A percentile compares a stretch with the other conserved stretches of the same genome.
phyloP scores from a whole-genome alignment of 1,284 basidiomycete species.

The Microbotryomycetes sp. region DNA sequence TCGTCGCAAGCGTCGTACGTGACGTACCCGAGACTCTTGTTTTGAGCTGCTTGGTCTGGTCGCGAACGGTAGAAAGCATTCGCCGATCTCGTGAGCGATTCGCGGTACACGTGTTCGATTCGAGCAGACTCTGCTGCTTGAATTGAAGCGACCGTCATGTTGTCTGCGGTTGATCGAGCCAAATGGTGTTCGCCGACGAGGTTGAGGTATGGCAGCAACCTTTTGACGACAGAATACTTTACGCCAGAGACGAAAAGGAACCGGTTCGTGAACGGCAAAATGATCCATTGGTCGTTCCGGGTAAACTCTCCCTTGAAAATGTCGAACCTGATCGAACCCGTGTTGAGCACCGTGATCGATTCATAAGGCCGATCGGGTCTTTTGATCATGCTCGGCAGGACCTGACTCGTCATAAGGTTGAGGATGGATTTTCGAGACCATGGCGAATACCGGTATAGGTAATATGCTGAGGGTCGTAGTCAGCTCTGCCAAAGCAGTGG shows the following conservation, averaged over 20 bases:
- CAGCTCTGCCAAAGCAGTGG: neutral
- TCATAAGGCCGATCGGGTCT: constrained; percentile 12
- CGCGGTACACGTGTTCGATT: constrained; percentile 11
- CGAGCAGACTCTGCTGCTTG: neutral
- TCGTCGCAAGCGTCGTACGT: constrained; percentile 33
- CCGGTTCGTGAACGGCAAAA: constrained; percentile 28
- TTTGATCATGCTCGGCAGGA: constrained; percentile 23
- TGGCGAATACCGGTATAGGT: constrained; percentile 27
- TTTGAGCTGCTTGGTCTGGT: neutral
- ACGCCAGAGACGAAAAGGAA: constrained; percentile 26
- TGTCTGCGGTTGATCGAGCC: neutral
- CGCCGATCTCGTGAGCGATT: neutral
- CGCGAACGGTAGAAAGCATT: neutral
- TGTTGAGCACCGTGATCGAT: constrained; percentile 32
- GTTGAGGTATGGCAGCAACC: constrained; percentile 31
- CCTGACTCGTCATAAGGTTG: constrained; percentile 25
- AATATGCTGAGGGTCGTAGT: too few relatives aligned
- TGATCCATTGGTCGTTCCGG: constrained; percentile 35
- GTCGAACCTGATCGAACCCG: constrained; percentile 36
- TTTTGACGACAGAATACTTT: constrained; percentile 14
- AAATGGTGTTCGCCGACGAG: constrained; percentile 30
- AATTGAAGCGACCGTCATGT: neutral
- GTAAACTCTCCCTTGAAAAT: constrained; percentile 37
- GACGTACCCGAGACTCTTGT: constrained; percentile 30
- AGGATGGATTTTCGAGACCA: constrained; percentile 22